Evolutionary conservation across 345 rosid species (phyloP).

Genomic region (Melaleuca quinquenervia): DNA sequence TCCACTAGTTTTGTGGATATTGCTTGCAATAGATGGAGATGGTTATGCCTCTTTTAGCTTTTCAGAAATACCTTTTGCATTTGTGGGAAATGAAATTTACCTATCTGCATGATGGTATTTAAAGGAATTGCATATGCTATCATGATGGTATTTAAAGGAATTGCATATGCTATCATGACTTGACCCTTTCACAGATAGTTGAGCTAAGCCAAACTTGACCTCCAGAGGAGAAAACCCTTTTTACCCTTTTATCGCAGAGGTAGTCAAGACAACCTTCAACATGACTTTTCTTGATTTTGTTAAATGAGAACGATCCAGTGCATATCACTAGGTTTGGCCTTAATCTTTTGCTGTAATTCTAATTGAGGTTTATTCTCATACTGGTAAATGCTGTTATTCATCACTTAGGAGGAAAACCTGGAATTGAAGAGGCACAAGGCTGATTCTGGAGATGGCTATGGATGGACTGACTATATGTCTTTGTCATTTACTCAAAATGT

Average conservation of each 20-base stretch:
- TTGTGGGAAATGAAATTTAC: not conserved
- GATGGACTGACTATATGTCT: conserved; percentile 81
- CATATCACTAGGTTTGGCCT: not conserved
- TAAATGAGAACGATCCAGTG: not conserved
- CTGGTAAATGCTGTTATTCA: not conserved
- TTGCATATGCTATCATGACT: not conserved
- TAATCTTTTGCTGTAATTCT: not conserved
- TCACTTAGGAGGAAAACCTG: conserved; percentile 70
- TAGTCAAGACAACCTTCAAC: not conserved
- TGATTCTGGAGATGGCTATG: conserved; percentile 30
- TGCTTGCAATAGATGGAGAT: not conserved
- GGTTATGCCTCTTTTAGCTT: not conserved
- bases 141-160: not conserved
- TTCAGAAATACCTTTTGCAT: not conserved
- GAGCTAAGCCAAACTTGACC: not conserved
- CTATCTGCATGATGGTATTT: not conserved
- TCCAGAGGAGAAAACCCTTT: not conserved
- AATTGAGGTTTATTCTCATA: not conserved
- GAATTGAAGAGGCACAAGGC: conserved; percentile 59
- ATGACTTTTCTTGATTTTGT: not conserved
- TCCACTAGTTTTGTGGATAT: not conserved
- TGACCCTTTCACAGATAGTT: not conserved
- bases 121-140: not conserved
- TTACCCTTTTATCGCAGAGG: not conserved
- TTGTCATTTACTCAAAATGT: conserved; percentile 90